A percentile compares a stretch with the other conserved stretches of the same genome.
Conservation (phyloP, 2,329 filamentous ascomycete species). For the Epichloe coenophiala region DNA sequence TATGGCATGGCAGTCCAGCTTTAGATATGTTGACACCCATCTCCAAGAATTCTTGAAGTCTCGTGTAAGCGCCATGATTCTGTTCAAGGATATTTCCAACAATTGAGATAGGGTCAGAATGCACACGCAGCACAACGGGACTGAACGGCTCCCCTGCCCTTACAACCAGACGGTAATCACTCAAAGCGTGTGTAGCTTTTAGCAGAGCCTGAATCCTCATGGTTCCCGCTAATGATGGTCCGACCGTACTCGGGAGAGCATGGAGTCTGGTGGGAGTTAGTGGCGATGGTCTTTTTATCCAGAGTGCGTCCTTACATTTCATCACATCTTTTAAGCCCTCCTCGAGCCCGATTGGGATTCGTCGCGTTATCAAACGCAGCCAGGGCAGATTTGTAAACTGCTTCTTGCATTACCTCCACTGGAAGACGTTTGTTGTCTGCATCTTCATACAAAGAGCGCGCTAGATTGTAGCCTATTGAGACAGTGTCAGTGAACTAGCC, state of each 20-base stretch:
- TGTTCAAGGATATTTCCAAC: slow-evolving; percentile 63
- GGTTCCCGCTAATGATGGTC: slow-evolving; percentile 34
- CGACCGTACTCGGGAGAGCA: slow-evolving; percentile 47
- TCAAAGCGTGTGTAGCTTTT: slow-evolving; percentile 59
- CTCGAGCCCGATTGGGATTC: slow-evolving; percentile 64
- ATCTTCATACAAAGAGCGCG: slow-evolving; percentile 47
- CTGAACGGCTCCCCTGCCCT: slow-evolving; percentile 71
- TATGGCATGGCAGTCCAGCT: slow-evolving; percentile 32
- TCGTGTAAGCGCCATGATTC: slow-evolving; percentile 60
- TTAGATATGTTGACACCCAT: slow-evolving; percentile 55
- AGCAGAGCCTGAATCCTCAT: slow-evolving; percentile 50
- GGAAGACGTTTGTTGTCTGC: slow-evolving; percentile 35
- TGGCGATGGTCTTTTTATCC: neutral
- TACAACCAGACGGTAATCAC: slow-evolving; percentile 63
- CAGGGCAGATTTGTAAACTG: slow-evolving; percentile 50
- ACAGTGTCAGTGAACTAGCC: slow-evolving; percentile 5
- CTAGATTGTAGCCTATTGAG: slow-evolving; percentile 44
- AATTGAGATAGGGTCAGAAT: slow-evolving; percentile 60
- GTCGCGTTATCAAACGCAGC: slow-evolving; percentile 68
- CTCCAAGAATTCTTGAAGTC: slow-evolving; percentile 57
- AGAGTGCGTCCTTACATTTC: slow-evolving; percentile 45
- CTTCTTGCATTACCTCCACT: slow-evolving; percentile 38
- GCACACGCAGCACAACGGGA: slow-evolving; percentile 65
- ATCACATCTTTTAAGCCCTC: slow-evolving; percentile 66
- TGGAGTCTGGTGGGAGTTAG: slow-evolving; percentile 35